Evolutionary conservation across 805 yeast species (phyloP).

Genomic region (Metschnikowia anglica): DNA sequence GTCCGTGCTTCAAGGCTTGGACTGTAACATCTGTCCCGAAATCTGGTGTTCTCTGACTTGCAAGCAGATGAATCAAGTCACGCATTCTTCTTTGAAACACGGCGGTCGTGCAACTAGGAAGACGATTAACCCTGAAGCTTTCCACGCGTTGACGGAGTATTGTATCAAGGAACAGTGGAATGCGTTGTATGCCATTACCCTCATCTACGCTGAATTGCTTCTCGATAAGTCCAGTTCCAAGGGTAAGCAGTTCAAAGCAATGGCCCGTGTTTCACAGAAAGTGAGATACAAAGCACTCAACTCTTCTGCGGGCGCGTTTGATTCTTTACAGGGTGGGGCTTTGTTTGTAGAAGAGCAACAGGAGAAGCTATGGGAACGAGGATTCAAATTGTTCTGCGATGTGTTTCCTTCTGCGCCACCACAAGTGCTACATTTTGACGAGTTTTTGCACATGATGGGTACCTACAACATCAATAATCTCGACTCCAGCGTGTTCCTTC

Average conservation of each 20-base stretch:
- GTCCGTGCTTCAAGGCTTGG: slow-evolving; percentile 48
- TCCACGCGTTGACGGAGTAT: slow-evolving; percentile 56
- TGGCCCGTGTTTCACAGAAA: slow-evolving; percentile 71
- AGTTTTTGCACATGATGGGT: slow-evolving; percentile 63
- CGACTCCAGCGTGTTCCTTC: slow-evolving; percentile 58
- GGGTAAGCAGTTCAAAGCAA: slow-evolving; percentile 50
- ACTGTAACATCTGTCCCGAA: slow-evolving; percentile 63
- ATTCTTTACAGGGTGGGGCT: slow-evolving; percentile 52
- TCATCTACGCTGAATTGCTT: slow-evolving; percentile 49
- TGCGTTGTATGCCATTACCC: slow-evolving; percentile 64
- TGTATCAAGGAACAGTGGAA: slow-evolving; percentile 67
- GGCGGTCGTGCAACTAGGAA: slow-evolving; percentile 36
- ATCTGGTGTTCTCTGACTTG: slow-evolving; percentile 72
- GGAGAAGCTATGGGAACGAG: slow-evolving; percentile 59
- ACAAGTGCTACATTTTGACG: slow-evolving; percentile 43
- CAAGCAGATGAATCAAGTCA: slow-evolving; percentile 47
- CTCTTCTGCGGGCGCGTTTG: slow-evolving; percentile 55
- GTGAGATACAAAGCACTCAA: slow-evolving; percentile 58
- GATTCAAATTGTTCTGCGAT: slow-evolving; percentile 47
- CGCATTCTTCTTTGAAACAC: slow-evolving; percentile 61
- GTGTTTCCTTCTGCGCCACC: slow-evolving; percentile 46
- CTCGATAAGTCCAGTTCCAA: slow-evolving; percentile 44
- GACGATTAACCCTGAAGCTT: slow-evolving; percentile 45
- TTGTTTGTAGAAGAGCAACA: slow-evolving; percentile 55
- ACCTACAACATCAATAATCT: slow-evolving; percentile 72